Evolutionary conservation across 2,329 filamentous ascomycete genomes (phyloP).

Genomic region (Fusarium odoratissimum): DNA sequence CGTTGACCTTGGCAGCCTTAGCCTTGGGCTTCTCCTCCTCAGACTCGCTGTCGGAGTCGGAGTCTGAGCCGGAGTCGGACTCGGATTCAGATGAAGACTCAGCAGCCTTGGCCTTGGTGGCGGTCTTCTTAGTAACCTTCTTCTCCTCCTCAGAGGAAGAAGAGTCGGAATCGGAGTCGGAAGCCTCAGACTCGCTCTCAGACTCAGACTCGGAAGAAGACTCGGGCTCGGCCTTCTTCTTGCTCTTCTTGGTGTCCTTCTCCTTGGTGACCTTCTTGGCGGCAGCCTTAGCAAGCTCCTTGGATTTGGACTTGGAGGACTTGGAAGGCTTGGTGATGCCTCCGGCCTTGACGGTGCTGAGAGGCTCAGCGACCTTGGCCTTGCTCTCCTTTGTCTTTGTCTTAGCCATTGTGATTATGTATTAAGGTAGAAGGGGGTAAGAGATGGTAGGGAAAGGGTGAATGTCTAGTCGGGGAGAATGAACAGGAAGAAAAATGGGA

Average conservation of each 20-base stretch:
- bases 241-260: slow-evolving; percentile 62
- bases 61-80: slow-evolving; percentile 48
- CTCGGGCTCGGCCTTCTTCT: slow-evolving; percentile 58
- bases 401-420: slow-evolving; percentile 69
- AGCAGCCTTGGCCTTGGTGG: slow-evolving; percentile 46
- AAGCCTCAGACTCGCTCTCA: slow-evolving; percentile 55
- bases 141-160: slow-evolving; percentile 52
- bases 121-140: slow-evolving; percentile 53
- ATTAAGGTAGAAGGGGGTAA: slow-evolving; percentile 24
- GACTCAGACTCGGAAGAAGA: slow-evolving; percentile 56
- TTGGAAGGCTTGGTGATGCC: slow-evolving; percentile 75
- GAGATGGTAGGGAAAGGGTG: neutral
- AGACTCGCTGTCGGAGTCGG: slow-evolving; percentile 49
- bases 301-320: slow-evolving; percentile 73
- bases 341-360: slow-evolving; percentile 71
- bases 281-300: slow-evolving; percentile 72
- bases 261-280: slow-evolving; percentile 62
- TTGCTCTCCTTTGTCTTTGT: slow-evolving; percentile 68
- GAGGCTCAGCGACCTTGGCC: slow-evolving; percentile 63
- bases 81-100: slow-evolving; percentile 50
- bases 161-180: slow-evolving; percentile 49
- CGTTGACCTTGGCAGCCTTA: slow-evolving; percentile 47
- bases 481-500: slow-evolving; percentile 28
- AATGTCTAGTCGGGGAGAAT: slow-evolving; percentile 20
- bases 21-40: slow-evolving; percentile 51